Conservation (phyloP, 1,284 basidiomycete species). For the Sutorius eximius region DNA sequence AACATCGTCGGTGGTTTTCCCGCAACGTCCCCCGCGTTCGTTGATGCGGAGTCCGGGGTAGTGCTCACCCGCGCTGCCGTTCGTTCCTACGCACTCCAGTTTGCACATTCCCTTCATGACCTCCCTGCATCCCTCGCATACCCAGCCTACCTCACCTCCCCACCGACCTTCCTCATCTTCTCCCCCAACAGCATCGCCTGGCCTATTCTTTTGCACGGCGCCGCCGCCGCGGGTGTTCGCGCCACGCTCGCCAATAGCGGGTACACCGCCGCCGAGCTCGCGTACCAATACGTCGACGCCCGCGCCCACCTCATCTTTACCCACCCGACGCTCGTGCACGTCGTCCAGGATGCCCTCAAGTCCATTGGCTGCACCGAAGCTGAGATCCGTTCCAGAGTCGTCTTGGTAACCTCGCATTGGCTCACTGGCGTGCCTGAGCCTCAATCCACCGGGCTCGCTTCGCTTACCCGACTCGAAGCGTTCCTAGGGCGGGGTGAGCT, state of each 20-base stretch:
- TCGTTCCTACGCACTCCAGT: slow-evolving; percentile 39
- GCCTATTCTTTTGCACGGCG: slow-evolving; percentile 60
- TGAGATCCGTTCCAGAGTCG: slow-evolving; percentile 47
- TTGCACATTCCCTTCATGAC: slow-evolving; percentile 52
- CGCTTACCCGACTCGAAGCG: slow-evolving; percentile 41
- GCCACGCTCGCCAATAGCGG: slow-evolving; percentile 48
- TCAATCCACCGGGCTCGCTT: slow-evolving; percentile 15
- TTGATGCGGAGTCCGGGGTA: slow-evolving; percentile 63
- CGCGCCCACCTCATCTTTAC: slow-evolving; percentile 54
- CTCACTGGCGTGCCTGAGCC: slow-evolving; percentile 43
- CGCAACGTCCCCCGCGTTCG: slow-evolving; percentile 52
- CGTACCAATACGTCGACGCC: slow-evolving; percentile 54
- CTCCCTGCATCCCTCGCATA: slow-evolving; percentile 28
- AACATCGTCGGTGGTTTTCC: slow-evolving; percentile 44
- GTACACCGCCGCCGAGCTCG: slow-evolving; percentile 46
- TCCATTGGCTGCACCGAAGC: slow-evolving; percentile 38
- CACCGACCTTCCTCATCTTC: slow-evolving; percentile 48
- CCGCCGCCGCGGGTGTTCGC: slow-evolving; percentile 52
- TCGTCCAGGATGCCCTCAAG: slow-evolving; percentile 47
- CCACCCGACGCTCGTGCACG: slow-evolving; percentile 49
- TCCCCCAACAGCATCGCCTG: slow-evolving; percentile 65
- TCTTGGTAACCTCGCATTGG: slow-evolving; percentile 43
- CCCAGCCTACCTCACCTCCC: slow-evolving; percentile 38
- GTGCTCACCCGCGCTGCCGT: slow-evolving; percentile 57
- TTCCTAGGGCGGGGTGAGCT: slow-evolving; percentile 48